Evolutionary conservation across 805 yeast species (phyloP).

Genomic region (Naumovozyma castellii): DNA sequence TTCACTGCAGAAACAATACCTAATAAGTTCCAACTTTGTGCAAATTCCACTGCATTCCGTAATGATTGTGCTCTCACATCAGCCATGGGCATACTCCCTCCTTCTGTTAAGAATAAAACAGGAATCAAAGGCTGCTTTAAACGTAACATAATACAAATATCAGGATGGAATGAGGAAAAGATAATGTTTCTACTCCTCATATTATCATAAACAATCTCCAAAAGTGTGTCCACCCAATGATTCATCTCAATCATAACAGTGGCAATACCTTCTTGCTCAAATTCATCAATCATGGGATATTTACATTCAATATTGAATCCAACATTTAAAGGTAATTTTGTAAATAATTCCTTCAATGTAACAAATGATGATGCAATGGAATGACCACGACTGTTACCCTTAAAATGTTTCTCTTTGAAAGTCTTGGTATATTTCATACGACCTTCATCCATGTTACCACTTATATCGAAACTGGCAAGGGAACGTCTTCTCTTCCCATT

Average conservation of each 20-base stretch:
- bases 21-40: constrained; percentile 80
- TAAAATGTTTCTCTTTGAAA: constrained; percentile 74
- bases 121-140: constrained; percentile 92
- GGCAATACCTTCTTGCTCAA: constrained; percentile 81
- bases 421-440: constrained; percentile 84
- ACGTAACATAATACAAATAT: constrained; percentile 73
- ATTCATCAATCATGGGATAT: constrained; percentile 92
- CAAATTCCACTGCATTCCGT: constrained; percentile 85
- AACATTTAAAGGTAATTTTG: constrained; percentile 67
- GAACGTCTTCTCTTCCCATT: neutral
- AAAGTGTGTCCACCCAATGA: constrained; percentile 78
- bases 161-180: constrained; percentile 92
- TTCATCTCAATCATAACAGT: constrained; percentile 75
- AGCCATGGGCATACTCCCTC: constrained; percentile 79
- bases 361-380: constrained; percentile 89
- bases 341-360: constrained; percentile 74
- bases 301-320: constrained; percentile 94
- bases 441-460: constrained; percentile 26
- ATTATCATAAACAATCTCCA: constrained; percentile 69
- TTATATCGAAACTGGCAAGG: neutral
- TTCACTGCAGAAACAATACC: constrained; percentile 88
- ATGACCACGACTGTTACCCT: constrained; percentile 85
- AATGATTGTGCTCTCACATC: constrained; percentile 80
- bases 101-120: constrained; percentile 78
- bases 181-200: constrained; percentile 75